A percentile compares a stretch with the other conserved stretches of the same genome.
phyloP scores from a whole-genome alignment of 352 stramenopile species.

The Globisporangium solare region DNA sequence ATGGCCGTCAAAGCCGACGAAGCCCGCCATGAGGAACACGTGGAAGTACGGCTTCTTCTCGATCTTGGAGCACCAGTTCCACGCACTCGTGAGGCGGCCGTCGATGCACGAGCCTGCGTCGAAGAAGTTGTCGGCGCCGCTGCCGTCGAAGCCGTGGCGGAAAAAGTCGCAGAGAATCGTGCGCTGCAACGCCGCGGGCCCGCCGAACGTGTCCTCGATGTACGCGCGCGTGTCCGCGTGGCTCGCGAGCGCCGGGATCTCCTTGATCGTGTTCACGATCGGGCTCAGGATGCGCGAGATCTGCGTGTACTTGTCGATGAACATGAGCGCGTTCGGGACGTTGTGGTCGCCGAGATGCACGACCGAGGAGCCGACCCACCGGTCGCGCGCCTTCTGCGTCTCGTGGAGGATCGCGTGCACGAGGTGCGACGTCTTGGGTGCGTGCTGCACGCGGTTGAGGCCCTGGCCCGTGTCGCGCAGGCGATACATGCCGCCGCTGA shows the following conservation, averaged over 20 bases:
- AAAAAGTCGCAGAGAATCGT: slow-evolving; percentile 90
- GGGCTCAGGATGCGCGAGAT: slow-evolving; percentile 66
- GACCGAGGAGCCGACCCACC: slow-evolving; percentile 86
- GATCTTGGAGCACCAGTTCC: slow-evolving; percentile 92
- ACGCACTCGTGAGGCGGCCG: slow-evolving; percentile 87
- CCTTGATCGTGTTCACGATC: slow-evolving; percentile 53
- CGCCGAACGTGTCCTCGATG: slow-evolving; percentile 72
- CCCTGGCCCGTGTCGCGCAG: slow-evolving; percentile 61
- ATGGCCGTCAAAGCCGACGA: slow-evolving; percentile 91
- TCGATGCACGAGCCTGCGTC: slow-evolving; percentile 88
- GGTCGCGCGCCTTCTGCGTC: slow-evolving; percentile 35
- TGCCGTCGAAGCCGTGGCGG: slow-evolving; percentile 92
- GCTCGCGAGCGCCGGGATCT: slow-evolving; percentile 34
- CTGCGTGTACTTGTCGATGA: slow-evolving; percentile 96
- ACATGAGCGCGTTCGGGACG: slow-evolving; percentile 93
- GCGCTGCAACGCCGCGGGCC: slow-evolving; percentile 64
- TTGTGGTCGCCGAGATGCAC: slow-evolving; percentile 94
- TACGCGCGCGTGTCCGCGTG: slow-evolving; percentile 53
- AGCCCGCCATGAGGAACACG: slow-evolving; percentile 89
- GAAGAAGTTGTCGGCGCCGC: slow-evolving; percentile 87
- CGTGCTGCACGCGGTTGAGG: slow-evolving; percentile 64
- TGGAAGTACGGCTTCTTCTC: slow-evolving; percentile 91
- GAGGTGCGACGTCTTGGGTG: slow-evolving; percentile 47
- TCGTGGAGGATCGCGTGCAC: slow-evolving; percentile 46
- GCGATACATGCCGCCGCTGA: slow-evolving; percentile 48